These are phyloP conservation scores for Agapanthus africanus DNA, from an alignment of 106 monocot species.

Conservation along the genomic window DNA sequence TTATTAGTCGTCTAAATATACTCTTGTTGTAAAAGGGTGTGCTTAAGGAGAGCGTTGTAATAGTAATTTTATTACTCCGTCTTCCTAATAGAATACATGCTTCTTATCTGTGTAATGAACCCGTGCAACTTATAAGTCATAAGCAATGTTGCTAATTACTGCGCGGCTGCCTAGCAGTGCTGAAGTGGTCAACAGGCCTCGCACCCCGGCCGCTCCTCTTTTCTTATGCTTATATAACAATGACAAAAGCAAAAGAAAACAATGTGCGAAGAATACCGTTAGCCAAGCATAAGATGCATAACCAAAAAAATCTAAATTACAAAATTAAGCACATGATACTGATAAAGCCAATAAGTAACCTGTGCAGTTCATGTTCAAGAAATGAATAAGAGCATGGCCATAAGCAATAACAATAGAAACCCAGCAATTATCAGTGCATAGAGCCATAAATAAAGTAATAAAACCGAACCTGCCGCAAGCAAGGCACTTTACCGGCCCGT, in stretches of 20 bases:
- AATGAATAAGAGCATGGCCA: background rate
- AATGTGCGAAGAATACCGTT: background rate
- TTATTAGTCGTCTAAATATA: too few species aligned
- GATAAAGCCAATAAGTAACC: background rate
- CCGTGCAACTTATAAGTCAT: too few species aligned
- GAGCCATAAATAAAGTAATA: background rate
- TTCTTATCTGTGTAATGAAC: too few species aligned
- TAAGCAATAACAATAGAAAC: background rate
- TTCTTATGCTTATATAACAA: too few species aligned
- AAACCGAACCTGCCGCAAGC: slow-evolving; percentile 84
- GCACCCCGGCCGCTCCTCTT: too few species aligned
- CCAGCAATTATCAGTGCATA: background rate
- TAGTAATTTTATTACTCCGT: too few species aligned
- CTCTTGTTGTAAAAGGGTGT: too few species aligned
- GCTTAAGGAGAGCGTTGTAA: too few species aligned
- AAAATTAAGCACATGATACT: background rate
- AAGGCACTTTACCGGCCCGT: slow-evolving; percentile 54
- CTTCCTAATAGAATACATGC: too few species aligned
- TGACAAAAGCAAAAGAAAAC: background rate
- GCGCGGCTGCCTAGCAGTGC: too few species aligned
- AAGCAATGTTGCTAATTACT: too few species aligned
- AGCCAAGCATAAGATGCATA: background rate
- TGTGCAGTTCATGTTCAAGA: background rate
- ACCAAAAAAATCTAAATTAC: background rate
- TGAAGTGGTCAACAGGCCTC: too few species aligned